phyloP scores from a whole-genome alignment of 2,329 filamentous ascomycete genomes.

The Pyricularia sp. region DNA sequence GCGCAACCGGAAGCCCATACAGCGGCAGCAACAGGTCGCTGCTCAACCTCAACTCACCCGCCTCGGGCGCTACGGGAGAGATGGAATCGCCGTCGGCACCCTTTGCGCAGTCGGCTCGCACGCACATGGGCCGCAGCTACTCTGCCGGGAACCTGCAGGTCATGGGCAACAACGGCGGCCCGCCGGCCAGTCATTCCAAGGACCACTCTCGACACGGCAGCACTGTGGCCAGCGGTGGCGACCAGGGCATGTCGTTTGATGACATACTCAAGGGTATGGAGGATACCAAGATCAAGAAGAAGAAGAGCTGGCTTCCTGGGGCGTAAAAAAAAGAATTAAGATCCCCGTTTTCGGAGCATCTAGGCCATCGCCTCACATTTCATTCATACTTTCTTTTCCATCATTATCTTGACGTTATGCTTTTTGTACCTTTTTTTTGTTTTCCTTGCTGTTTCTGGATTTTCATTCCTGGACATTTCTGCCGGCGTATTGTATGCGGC shows the following conservation, averaged over 20 bases:
- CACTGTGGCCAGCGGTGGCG: background rate
- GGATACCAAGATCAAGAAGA: conserved; percentile 18
- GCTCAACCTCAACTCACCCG: conserved; percentile 6
- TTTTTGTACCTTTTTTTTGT: conserved; percentile 5
- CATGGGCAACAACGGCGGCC: conserved; percentile 6
- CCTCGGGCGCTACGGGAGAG: background rate
- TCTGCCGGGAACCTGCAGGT: conserved; percentile 15
- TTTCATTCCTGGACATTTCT: background rate
- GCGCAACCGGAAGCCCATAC: background rate
- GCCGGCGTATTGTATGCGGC: background rate
- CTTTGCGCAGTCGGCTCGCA: background rate
- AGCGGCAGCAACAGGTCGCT: conserved; percentile 7
- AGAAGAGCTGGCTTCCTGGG: conserved; percentile 13
- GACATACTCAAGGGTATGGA: conserved; percentile 26
- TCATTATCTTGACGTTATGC: conserved; percentile 10
- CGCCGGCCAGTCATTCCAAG: background rate
- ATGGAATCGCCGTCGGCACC: conserved; percentile 1
- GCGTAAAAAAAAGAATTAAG: background rate
- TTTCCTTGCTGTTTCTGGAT: conserved; percentile 5
- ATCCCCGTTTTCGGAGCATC: background rate
- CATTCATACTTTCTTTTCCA: no score
- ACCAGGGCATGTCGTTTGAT: conserved; percentile 23
- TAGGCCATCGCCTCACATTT: no score
- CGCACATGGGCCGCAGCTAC: conserved; percentile 9
- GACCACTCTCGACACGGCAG: background rate